Evolutionary conservation across 805 yeast genomes (phyloP).

Genomic region (Saccharomycopsis amapae): DNA sequence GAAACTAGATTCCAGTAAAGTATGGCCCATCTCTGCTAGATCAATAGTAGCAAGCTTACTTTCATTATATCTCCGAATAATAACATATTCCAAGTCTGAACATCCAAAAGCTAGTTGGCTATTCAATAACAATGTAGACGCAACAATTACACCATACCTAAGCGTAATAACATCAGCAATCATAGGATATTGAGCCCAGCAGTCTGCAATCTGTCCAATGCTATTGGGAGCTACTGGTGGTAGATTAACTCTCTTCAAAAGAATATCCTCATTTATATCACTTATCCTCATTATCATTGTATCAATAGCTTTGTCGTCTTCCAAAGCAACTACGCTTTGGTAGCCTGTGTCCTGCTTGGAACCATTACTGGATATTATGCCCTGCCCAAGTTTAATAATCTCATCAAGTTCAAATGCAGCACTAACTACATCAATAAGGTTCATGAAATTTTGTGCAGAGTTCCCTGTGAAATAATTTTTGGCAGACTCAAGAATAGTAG

Average conservation of each 20-base stretch:
- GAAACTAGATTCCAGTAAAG: neutral
- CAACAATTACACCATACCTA: neutral
- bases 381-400: neutral
- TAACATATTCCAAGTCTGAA: too few relatives aligned
- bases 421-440: neutral
- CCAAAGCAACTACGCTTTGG: neutral
- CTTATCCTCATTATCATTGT: neutral
- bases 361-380: neutral
- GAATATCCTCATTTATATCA: neutral
- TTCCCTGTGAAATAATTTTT: too few relatives aligned
- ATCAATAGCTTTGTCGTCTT: neutral
- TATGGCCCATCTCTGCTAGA: neutral
- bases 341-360: neutral
- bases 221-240: too few relatives aligned
- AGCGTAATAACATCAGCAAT: neutral
- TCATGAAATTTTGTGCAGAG: too few relatives aligned
- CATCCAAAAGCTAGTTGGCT: neutral
- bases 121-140: neutral
- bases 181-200: constrained; percentile 4
- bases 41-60: neutral
- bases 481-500: too few relatives aligned
- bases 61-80: neutral
- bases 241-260: too few relatives aligned
- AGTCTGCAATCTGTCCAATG: too few relatives aligned
- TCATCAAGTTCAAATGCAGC: constrained; percentile 1